A percentile compares a stretch with the other conserved stretches of the same genome.
Evolutionary conservation across 2,329 filamentous ascomycete species (phyloP).

Genomic region (Pseudogymnoascus sp.): DNA sequence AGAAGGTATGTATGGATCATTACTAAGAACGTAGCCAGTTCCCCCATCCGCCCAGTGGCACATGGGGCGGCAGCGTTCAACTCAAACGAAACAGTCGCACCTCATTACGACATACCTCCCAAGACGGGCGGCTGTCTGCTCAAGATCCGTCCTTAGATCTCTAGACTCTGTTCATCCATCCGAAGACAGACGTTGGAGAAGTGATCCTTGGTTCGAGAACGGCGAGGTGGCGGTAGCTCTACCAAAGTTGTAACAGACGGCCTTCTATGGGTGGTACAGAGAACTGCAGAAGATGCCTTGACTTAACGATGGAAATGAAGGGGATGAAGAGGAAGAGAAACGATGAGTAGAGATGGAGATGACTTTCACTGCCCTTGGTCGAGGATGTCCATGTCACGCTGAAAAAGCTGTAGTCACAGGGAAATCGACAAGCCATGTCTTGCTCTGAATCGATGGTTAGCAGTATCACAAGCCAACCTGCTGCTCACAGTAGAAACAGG

Average conservation of each 20-base stretch:
- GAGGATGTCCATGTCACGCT: not conserved
- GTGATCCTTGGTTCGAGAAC: constrained; percentile 43
- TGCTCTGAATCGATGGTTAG: not conserved
- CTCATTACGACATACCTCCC: constrained; percentile 65
- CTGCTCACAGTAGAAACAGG: not conserved
- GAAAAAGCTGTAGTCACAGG: not conserved
- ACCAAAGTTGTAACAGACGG: constrained; percentile 99
- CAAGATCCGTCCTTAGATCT: constrained; percentile 42
- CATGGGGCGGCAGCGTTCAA: constrained; percentile 73
- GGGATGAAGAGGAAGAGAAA: constrained; percentile 17
- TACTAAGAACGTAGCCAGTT: constrained; percentile 94
- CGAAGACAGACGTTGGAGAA: constrained; percentile 17
- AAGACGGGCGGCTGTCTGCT: constrained; percentile 81
- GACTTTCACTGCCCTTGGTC: not conserved
- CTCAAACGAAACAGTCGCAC: constrained; percentile 85
- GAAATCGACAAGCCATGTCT: not conserved
- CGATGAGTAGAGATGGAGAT: constrained; percentile 13
- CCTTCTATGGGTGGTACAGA: constrained; percentile 63
- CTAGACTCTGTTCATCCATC: not conserved
- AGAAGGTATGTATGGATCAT: constrained; percentile 74
- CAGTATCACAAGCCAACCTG: not conserved
- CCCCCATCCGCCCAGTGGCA: constrained; percentile 2
- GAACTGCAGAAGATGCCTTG: constrained; percentile 66
- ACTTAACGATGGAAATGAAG: constrained; percentile 65
- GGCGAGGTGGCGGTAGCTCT: constrained; percentile 74